A percentile compares a stretch with the other conserved stretches of the same genome.
These are phyloP conservation scores for Letharia lupina DNA, from an alignment of 495 filamentous ascomycete genomes.

Conservation along the genomic window DNA sequence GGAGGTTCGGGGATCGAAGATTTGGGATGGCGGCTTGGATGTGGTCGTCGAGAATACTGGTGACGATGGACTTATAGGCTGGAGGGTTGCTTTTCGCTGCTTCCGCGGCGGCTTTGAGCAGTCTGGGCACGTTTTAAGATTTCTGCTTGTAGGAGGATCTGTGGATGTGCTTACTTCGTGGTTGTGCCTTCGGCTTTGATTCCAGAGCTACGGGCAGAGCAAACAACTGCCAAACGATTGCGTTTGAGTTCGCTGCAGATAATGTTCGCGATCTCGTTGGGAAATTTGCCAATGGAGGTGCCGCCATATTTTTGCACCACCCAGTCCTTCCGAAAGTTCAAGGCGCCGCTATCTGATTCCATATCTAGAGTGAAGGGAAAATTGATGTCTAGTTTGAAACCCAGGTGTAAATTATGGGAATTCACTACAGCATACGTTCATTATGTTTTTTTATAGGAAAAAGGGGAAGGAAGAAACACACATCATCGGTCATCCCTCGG, in stretches of 20 bases:
- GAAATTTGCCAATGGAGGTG: constrained; percentile 64
- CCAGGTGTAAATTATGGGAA: not conserved
- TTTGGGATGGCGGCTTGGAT: not conserved
- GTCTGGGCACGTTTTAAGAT: not conserved
- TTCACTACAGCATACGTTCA: not conserved
- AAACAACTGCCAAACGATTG: constrained; percentile 73
- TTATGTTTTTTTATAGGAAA: not conserved
- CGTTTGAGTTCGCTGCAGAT: constrained; percentile 54
- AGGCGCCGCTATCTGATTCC: not conserved
- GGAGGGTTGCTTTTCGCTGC: not conserved
- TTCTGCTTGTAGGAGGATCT: constrained; percentile 30
- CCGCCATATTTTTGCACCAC: constrained; percentile 84
- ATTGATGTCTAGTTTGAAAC: not conserved
- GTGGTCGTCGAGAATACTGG: not conserved
- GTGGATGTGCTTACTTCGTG: constrained; percentile 60
- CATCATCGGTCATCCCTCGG: not conserved
- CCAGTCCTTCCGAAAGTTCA: constrained; percentile 39
- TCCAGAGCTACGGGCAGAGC: constrained; percentile 83
- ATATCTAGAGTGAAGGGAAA: not conserved
- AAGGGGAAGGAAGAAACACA: not conserved
- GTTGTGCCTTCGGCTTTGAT: constrained; percentile 88
- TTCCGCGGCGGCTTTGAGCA: not conserved
- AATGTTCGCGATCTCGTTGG: constrained; percentile 61
- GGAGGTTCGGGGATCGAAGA: constrained; percentile 35
- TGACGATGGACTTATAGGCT: not conserved